phyloP scores from a whole-genome alignment of 495 filamentous ascomycete species.

The Penicillium nucicola region DNA sequence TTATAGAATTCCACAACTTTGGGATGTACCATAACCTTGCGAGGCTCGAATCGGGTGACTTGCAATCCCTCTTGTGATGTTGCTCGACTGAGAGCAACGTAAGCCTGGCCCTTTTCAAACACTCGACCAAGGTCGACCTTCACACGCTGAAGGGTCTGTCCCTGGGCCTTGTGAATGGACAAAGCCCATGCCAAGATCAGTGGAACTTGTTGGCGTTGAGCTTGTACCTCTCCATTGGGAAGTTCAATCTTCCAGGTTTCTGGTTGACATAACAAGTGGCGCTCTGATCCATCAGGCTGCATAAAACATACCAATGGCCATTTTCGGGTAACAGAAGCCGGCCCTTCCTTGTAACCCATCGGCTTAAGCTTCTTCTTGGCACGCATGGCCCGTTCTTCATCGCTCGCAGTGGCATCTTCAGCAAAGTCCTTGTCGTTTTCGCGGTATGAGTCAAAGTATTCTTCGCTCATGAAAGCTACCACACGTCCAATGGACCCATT shows the following conservation, averaged over 20 bases:
- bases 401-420: slow-evolving; percentile 30
- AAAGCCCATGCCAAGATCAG: slow-evolving; percentile 95
- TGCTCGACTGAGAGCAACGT: slow-evolving; percentile 65
- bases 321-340: slow-evolving; percentile 36
- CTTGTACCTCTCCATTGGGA: slow-evolving; percentile 91
- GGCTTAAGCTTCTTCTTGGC: slow-evolving; percentile 49
- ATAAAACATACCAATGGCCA: slow-evolving; percentile 84
- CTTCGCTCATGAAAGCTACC: slow-evolving; percentile 80
- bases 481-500: slow-evolving; percentile 92
- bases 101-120: slow-evolving; percentile 86
- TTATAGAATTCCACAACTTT: slow-evolving; percentile 82
- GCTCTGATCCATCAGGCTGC: slow-evolving; percentile 70
- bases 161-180: slow-evolving; percentile 97
- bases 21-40: slow-evolving; percentile 92
- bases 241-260: slow-evolving; percentile 97
- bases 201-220: slow-evolving; percentile 59
- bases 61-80: slow-evolving; percentile 85
- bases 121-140: slow-evolving; percentile 90
- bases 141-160: slow-evolving; percentile 90
- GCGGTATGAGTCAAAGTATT: slow-evolving; percentile 64
- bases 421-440: slow-evolving; percentile 54
- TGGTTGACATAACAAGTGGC: slow-evolving; percentile 76
- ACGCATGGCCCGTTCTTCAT: slow-evolving; percentile 42
- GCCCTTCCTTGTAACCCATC: slow-evolving; percentile 35
- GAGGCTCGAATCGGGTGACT: slow-evolving; percentile 82